Evolutionary conservation across 2,329 filamentous ascomycete genomes (phyloP).

Genomic region (Fusarium multiceps): DNA sequence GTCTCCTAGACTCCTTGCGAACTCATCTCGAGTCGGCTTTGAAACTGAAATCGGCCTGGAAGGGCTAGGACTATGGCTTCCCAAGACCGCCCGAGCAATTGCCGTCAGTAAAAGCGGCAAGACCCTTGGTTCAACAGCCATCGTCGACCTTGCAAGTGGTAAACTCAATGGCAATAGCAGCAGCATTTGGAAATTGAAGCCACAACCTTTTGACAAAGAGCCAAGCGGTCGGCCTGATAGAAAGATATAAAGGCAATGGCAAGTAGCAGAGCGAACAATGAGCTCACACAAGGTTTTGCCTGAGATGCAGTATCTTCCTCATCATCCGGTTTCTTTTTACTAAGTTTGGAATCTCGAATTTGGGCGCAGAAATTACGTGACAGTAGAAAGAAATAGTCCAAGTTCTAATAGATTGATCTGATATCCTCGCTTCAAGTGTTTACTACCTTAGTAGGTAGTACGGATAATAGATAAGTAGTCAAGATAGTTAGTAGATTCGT

Average conservation of each 20-base stretch:
- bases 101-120: constrained; percentile 34
- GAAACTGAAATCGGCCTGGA: constrained; percentile 34
- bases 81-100: constrained; percentile 31
- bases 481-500: neutral
- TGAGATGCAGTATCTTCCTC: constrained; percentile 28
- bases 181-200: constrained; percentile 28
- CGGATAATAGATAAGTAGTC: neutral
- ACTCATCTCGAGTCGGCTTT: constrained; percentile 38
- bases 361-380: neutral
- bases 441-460: too few species aligned
- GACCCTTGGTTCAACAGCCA: constrained; percentile 35
- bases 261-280: constrained; percentile 24
- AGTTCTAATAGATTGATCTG: neutral
- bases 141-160: constrained; percentile 35
- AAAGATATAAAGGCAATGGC: constrained; percentile 17
- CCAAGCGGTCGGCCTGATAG: neutral
- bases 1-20: constrained; percentile 24
- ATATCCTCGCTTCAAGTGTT: neutral
- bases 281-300: constrained; percentile 1
- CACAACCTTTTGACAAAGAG: constrained; percentile 8
- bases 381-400: neutral
- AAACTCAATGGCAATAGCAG: constrained; percentile 38
- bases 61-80: neutral
- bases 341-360: neutral
- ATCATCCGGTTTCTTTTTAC: neutral